Evolutionary conservation across 345 rosid genomes (phyloP).

Genomic region (Ceriops decandra): DNA sequence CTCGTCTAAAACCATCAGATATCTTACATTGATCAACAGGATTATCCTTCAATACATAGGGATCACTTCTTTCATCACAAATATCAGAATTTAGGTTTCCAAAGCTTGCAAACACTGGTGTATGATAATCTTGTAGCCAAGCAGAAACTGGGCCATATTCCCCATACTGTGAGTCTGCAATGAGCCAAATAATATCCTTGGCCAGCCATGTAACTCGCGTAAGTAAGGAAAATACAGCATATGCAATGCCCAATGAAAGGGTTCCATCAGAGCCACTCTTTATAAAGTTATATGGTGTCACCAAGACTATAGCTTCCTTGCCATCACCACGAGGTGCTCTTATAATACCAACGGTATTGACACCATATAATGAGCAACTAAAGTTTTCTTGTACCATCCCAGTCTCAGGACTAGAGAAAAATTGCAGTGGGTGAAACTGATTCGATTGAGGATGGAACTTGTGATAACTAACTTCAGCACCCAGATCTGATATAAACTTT

Average conservation of each 20-base stretch:
- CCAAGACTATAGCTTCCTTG: conserved; percentile 87
- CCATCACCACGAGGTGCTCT: conserved; percentile 97
- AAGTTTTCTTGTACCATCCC: conserved; percentile 38
- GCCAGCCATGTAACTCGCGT: conserved; percentile 84
- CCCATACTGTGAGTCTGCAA: conserved; percentile 82
- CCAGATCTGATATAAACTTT: conserved; percentile 60
- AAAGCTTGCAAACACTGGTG: conserved; percentile 50
- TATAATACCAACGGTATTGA: conserved; percentile 55
- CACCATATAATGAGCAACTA: conserved; percentile 55
- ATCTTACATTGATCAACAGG: conserved; percentile 20
- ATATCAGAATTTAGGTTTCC: conserved; percentile 24
- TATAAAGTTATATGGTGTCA: conserved; percentile 65
- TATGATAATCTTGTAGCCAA: conserved; percentile 85
- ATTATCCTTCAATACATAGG: conserved; percentile 21
- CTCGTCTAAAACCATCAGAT: conserved; percentile 54
- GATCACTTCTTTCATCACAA: conserved; percentile 22
- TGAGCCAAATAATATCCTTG: conserved; percentile 84
- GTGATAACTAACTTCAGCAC: conserved; percentile 82
- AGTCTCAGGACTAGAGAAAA: conserved; percentile 60
- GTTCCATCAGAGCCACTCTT: conserved; percentile 45
- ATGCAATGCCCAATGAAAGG: conserved; percentile 63
- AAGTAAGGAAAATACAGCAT: conserved; percentile 76
- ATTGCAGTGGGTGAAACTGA: conserved; percentile 72
- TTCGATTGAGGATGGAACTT: conserved; percentile 56
- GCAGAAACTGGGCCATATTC: conserved; percentile 77